A percentile compares a stretch with the other conserved stretches of the same genome.
Conservation (phyloP, 768 basidiomycete species). For the Phlegmacium glaucopus region DNA sequence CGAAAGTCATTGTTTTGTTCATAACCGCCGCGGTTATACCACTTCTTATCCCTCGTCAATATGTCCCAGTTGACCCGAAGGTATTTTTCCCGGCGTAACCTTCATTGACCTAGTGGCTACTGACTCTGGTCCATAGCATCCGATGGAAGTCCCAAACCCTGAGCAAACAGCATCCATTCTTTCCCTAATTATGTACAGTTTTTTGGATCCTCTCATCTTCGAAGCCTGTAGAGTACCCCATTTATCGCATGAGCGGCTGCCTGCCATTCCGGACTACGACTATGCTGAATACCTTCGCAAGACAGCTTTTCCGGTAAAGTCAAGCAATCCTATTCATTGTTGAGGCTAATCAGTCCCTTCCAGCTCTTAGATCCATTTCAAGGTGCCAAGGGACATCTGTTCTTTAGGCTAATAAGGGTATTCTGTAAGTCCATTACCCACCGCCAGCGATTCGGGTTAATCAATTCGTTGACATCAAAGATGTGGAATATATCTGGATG, state of each 20-base stretch:
- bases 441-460: background rate
- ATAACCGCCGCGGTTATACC: conserved; percentile 47
- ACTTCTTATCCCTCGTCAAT: conserved; percentile 47
- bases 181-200: conserved; percentile 44
- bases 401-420: conserved; percentile 40
- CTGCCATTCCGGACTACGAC: conserved; percentile 64
- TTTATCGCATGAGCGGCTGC: conserved; percentile 48
- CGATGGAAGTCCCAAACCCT: conserved; percentile 31
- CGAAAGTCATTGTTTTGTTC: conserved; percentile 40
- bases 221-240: conserved; percentile 40
- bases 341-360: conserved; percentile 7
- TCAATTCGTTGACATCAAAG: conserved; percentile 3
- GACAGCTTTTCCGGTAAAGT: conserved; percentile 15
- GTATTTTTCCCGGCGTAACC: conserved; percentile 17
- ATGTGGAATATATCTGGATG: conserved; percentile 27
- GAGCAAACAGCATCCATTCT: conserved; percentile 53
- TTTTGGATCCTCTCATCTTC: conserved; percentile 49
- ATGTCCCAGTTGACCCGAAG: conserved; percentile 51
- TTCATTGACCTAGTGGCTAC: background rate
- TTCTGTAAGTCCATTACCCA: conserved; percentile 22
- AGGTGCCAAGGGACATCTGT: conserved; percentile 40
- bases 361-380: conserved; percentile 38
- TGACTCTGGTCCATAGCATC: conserved; percentile 23
- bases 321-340: conserved; percentile 7
- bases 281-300: conserved; percentile 19